These are phyloP conservation scores for Colletotrichum karsti DNA, from an alignment of 2,329 filamentous ascomycete genomes.

Conservation along the genomic window DNA sequence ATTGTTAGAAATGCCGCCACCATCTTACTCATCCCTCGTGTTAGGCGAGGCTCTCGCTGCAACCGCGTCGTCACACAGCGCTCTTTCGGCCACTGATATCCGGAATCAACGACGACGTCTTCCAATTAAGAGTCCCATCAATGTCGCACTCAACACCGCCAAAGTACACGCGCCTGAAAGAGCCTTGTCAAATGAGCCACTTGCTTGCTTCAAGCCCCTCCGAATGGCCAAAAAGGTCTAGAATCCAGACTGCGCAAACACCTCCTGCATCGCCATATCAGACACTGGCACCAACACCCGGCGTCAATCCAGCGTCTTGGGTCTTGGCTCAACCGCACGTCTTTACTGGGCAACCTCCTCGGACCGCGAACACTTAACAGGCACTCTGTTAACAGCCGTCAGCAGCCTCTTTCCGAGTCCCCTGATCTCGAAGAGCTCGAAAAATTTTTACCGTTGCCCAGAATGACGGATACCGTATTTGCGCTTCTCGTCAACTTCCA, in stretches of 20 bases:
- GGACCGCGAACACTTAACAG: neutral
- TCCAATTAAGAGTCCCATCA: neutral
- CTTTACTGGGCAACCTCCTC: slow-evolving; percentile 1
- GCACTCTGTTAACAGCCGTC: neutral
- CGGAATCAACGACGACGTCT: neutral
- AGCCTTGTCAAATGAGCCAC: neutral
- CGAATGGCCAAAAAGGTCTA: neutral
- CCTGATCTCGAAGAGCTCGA: no score
- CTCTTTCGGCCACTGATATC: neutral
- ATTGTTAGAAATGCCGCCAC: neutral
- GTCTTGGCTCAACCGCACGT: neutral
- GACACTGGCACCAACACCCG: neutral
- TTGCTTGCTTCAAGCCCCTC: neutral
- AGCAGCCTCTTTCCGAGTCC: neutral
- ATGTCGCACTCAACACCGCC: neutral
- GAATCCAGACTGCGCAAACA: neutral
- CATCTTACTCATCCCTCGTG: neutral
- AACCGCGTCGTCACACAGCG: neutral
- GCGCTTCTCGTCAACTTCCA: neutral
- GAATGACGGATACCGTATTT: no score
- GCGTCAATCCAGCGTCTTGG: neutral
- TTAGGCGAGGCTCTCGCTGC: neutral
- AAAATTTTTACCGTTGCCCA: no score
- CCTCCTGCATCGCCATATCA: neutral
- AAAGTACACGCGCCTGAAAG: no score